Percentiles rank a stretch among this genome's conserved stretches.
phyloP scores from a whole-genome alignment of 495 filamentous ascomycete genomes.

The Penicillium daleae region DNA sequence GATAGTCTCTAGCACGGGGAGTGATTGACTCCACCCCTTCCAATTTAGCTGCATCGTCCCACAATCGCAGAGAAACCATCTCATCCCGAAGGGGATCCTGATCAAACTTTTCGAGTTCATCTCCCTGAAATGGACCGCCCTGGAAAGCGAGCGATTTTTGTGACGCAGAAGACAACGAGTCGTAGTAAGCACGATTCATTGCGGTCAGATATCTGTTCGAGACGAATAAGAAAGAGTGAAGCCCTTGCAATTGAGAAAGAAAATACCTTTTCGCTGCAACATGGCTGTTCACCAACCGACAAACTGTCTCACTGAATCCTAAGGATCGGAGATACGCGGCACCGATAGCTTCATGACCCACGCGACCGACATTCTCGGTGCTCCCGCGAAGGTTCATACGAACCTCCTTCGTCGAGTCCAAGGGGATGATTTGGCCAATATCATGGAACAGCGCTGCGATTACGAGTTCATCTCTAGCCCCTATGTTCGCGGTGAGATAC shows the following conservation, averaged over 20 bases:
- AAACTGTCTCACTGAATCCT: conserved; percentile 45
- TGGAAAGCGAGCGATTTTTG: conserved; percentile 47
- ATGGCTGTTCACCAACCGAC: conserved; percentile 45
- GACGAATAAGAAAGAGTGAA: not conserved
- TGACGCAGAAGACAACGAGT: conserved; percentile 42
- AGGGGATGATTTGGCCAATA: conserved; percentile 48
- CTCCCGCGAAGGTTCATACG: conserved; percentile 34
- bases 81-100: conserved; percentile 39
- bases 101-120: conserved; percentile 34
- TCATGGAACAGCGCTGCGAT: conserved; percentile 51
- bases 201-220: conserved; percentile 42
- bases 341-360: conserved; percentile 48
- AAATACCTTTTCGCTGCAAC: conserved; percentile 50
- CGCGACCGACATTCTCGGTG: conserved; percentile 42
- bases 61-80: conserved; percentile 45
- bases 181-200: conserved; percentile 40
- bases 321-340: conserved; percentile 42
- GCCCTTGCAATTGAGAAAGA: too few species aligned
- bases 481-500: conserved; percentile 17
- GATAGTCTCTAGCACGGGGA: conserved; percentile 34
- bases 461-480: conserved; percentile 39
- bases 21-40: conserved; percentile 35
- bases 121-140: conserved; percentile 46
- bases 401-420: conserved; percentile 32
- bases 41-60: conserved; percentile 50